A percentile compares a stretch with the other conserved stretches of the same genome.
Conservation (phyloP, 305 asterid genomes). For the Solanum hybrid region DNA sequence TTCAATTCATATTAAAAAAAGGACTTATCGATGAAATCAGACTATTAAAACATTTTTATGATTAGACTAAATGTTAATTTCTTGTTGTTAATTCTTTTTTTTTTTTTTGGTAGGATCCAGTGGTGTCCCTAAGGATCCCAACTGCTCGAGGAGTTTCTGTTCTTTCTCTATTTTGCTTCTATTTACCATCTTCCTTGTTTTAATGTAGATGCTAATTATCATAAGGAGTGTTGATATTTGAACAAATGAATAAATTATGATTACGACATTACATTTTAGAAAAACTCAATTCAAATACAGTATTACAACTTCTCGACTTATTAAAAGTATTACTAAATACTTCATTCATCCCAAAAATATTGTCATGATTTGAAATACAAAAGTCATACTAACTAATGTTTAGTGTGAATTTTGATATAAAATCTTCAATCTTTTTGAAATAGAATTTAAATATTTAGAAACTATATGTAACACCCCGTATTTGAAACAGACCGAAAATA, state of each 20-base stretch:
- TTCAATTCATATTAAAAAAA: no score
- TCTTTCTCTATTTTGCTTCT: slow-evolving; percentile 4
- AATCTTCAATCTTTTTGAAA: not conserved
- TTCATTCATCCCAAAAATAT: not conserved
- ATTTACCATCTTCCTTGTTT: not conserved
- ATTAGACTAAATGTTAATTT: not conserved
- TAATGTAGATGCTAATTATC: not conserved
- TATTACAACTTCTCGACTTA: not conserved
- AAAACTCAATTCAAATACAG: no score
- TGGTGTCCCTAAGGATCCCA: not conserved
- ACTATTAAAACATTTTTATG: not conserved
- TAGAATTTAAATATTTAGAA: not conserved
- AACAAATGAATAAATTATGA: not conserved
- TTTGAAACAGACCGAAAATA: no score
- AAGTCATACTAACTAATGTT: not conserved
- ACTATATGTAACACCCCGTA: no score
- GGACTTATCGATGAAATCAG: not conserved
- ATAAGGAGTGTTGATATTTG: not conserved
- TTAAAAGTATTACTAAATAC: not conserved
- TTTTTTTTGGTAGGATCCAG: slow-evolving; percentile 20
- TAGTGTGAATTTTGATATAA: not conserved
- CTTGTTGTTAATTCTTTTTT: not conserved
- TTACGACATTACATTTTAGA: not conserved
- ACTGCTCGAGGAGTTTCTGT: slow-evolving; percentile 11
- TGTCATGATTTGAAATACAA: not conserved